Evolutionary conservation across 2,329 filamentous ascomycete genomes (phyloP).

Genomic region (Fusarium compactum): DNA sequence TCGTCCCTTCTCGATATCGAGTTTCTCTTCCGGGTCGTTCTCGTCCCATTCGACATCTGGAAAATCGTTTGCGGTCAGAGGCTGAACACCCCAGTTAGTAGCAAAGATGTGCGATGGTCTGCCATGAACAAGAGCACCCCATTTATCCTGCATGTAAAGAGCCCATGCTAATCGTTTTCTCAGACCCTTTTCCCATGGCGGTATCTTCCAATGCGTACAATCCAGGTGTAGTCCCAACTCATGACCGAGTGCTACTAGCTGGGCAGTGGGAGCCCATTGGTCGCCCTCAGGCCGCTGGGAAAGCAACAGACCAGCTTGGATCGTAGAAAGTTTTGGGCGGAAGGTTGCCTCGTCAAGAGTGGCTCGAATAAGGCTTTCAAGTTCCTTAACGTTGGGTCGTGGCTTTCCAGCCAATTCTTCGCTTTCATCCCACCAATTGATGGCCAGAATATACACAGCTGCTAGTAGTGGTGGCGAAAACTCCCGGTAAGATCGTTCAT

Average conservation of each 20-base stretch:
- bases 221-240: constrained; percentile 91
- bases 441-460: constrained; percentile 84
- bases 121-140: constrained; percentile 87
- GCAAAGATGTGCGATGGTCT: constrained; percentile 80
- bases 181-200: constrained; percentile 86
- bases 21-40: constrained; percentile 69
- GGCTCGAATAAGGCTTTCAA: constrained; percentile 79
- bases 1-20: constrained; percentile 75
- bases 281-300: constrained; percentile 81
- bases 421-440: constrained; percentile 88
- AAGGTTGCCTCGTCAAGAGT: constrained; percentile 82
- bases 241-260: constrained; percentile 87
- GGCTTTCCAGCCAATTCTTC: constrained; percentile 72
- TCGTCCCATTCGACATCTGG: constrained; percentile 78
- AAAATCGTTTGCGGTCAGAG: constrained; percentile 76
- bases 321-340: constrained; percentile 82
- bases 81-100: constrained; percentile 80
- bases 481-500: constrained; percentile 77
- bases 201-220: constrained; percentile 88
- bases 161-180: constrained; percentile 91
- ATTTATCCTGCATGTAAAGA: constrained; percentile 93
- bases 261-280: constrained; percentile 86
- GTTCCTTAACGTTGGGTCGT: constrained; percentile 77
- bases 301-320: constrained; percentile 81
- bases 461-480: constrained; percentile 83